Conservation (phyloP, 202 grass and related monocot species). For the Musa balbisiana region DNA sequence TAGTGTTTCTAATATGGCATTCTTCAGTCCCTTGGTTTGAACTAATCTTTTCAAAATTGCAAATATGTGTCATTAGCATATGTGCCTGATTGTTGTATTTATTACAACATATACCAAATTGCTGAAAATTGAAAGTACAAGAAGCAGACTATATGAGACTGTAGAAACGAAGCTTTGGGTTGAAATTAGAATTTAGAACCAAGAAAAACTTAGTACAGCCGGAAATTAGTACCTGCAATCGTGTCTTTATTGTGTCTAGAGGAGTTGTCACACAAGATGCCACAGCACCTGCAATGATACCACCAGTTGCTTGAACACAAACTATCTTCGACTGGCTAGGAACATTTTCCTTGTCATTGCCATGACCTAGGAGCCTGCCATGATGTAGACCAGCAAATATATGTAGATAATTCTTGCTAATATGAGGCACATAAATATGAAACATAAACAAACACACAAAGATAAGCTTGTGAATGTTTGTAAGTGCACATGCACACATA, state of each 20-base stretch:
- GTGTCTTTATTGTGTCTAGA: slow-evolving; percentile 95
- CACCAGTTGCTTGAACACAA: slow-evolving; percentile 86
- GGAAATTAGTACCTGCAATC: slow-evolving; percentile 53
- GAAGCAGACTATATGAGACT: neutral
- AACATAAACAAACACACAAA: neutral
- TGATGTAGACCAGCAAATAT: neutral
- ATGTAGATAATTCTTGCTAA: neutral
- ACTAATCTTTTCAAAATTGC: too few relatives aligned
- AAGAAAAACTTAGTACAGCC: neutral
- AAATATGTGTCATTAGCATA: neutral
- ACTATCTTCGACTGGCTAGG: slow-evolving; percentile 69
- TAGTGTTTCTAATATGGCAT: too few relatives aligned
- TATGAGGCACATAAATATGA: neutral
- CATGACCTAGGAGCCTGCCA: slow-evolving; percentile 54
- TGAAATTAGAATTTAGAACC: neutral
- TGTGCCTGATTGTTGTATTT: neutral
- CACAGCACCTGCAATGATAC: slow-evolving; percentile 68
- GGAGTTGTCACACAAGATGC: slow-evolving; percentile 94
- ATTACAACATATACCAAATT: neutral
- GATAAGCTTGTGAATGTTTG: neutral
- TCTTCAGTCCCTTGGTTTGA: too few relatives aligned
- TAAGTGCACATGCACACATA: neutral
- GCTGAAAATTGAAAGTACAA: neutral
- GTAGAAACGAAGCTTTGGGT: neutral
- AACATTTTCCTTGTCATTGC: slow-evolving; percentile 41